Percentiles rank a stretch among this genome's conserved stretches.
Evolutionary conservation across 371 early-diverging fungal species (phyloP).

Genomic region (Mortierella sp.): DNA sequence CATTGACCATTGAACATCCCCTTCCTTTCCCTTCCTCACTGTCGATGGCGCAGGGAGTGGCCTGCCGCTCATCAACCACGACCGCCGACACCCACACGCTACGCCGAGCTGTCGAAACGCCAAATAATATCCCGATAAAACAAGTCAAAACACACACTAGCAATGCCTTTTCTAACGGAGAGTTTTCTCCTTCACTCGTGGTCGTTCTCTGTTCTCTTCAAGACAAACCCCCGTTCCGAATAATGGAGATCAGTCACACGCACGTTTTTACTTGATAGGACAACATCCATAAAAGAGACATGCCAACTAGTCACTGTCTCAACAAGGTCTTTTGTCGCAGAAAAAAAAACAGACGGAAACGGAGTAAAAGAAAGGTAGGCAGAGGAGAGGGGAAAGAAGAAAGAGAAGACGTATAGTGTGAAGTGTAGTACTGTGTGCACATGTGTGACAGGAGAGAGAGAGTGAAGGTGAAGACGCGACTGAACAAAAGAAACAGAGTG

Average conservation of each 20-base stretch:
- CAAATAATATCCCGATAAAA: not conserved
- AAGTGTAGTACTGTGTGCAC: not conserved
- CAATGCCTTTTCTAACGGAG: not conserved
- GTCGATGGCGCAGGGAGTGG: not conserved
- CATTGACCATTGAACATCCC: not conserved
- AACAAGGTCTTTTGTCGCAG: not conserved
- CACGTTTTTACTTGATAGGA: slow-evolving; percentile 8
- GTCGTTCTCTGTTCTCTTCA: not conserved
- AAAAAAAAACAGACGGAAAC: not conserved
- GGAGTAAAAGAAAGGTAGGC: not conserved
- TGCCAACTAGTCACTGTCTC: not conserved
- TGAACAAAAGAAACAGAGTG: not conserved
- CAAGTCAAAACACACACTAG: not conserved
- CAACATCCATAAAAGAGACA: not conserved
- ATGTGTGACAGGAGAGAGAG: not conserved
- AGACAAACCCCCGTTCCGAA: not conserved
- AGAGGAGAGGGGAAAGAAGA: not conserved
- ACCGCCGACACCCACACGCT: not conserved
- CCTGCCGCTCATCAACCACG: not conserved
- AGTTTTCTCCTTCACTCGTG: not conserved
- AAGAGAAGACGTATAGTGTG: not conserved
- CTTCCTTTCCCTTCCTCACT: not conserved
- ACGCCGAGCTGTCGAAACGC: not conserved
- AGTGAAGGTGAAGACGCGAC: not conserved
- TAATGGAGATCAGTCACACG: not conserved